These are phyloP conservation scores for Thamnidium elegans DNA, from an alignment of 192 early-diverging fungal genomes.

Conservation along the genomic window DNA sequence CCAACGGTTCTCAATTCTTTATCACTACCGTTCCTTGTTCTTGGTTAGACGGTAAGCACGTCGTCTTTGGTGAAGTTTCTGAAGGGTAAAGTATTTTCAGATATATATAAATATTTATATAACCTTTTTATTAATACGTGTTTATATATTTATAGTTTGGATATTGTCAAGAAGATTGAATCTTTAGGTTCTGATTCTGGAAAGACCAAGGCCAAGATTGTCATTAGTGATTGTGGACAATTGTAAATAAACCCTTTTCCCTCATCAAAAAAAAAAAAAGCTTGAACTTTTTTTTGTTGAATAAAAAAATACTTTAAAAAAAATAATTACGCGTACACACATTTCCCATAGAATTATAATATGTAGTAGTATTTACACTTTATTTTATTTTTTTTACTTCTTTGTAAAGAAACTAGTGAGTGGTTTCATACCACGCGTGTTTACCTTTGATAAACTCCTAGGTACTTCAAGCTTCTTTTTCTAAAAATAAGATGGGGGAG, in stretches of 20 bases:
- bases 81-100: conserved; percentile 49
- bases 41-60: conserved; percentile 90
- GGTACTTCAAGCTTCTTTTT: neutral
- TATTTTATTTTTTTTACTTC: neutral
- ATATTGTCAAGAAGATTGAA: conserved; percentile 78
- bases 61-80: conserved; percentile 90
- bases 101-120: neutral
- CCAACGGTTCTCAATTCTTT: conserved; percentile 93
- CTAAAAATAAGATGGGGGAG: neutral
- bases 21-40: conserved; percentile 83
- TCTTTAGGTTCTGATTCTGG: conserved; percentile 49
- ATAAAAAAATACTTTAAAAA: neutral
- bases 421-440: conserved; percentile 9
- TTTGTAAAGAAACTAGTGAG: neutral
- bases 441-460: conserved; percentile 7
- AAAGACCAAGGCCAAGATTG: conserved; percentile 43
- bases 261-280: neutral
- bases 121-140: neutral
- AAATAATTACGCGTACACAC: no score
- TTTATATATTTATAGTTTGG: conserved; percentile 40
- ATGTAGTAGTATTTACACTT: neutral
- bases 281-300: neutral
- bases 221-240: conserved; percentile 65
- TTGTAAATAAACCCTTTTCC: conserved; percentile 39
- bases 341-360: neutral